Base-by-base conservation (phyloP, 1,284 basidiomycete species). In the Moesziomyces parantarcticus region DNA sequence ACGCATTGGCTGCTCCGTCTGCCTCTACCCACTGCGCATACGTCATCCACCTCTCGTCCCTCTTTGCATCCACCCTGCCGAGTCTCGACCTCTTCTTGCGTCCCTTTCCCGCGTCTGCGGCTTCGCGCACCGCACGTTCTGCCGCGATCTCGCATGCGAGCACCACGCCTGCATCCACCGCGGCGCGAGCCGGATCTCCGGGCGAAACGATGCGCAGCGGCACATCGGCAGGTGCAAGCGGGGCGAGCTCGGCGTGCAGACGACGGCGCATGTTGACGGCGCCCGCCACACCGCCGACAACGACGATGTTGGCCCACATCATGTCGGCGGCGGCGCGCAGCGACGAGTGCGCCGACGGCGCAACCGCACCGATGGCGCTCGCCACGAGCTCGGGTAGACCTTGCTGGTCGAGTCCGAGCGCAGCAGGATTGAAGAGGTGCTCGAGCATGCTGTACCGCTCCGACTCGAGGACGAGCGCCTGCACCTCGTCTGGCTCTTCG, bases 241-340 rank as follows among this genome's bases (percentile, higher is more conserved):
- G 46, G 6, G 67, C 54, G 14, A 80, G 55, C 29, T 80, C 78
- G 29, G 66, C 54, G 14, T 42, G 26, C 92, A 97, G 84, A 84
- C 95, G 86, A 53, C 88, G 84, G 22, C 88, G 87, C 74, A 97
- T 90, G 4, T 91, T 91, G 46, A 89, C 87, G 70, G 94, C 89
- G 74, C 89, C 89, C 4, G 89, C 89, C 79, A 89, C 90, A 8
- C 94, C 95, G 51, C 95, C 95, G 71, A 94, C 88, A 61, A 97
- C 85, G 6, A 92, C 91, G 68, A 98, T 93, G 83, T 97, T 93
- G 40, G 89, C 89, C 94, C 94, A 97, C 84, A 94, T 94, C 89
- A 97, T 89, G 25, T 92, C 93, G 74, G 90, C 92, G 8, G 52
- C 67, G 76, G 93, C 92, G 50, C 88, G 86, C 0, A 92, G 92